Evolutionary conservation across 2,329 filamentous ascomycete species (phyloP).

Genomic region (Didymella sp.): DNA sequence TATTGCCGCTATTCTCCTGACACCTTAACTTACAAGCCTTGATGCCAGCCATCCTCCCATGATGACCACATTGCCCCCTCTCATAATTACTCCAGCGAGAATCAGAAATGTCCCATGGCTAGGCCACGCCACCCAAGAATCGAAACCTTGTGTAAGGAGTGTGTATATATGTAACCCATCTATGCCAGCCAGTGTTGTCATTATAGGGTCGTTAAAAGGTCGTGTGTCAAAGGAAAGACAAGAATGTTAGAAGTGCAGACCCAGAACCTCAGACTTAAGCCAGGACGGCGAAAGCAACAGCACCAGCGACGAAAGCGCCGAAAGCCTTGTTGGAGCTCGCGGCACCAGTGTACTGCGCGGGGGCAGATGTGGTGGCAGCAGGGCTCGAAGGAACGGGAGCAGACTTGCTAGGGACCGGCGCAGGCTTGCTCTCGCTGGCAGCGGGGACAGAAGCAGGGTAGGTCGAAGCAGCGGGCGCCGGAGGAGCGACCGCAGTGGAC

Average conservation of each 20-base stretch:
- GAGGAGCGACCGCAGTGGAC: constrained; percentile 6
- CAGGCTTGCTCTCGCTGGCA: constrained; percentile 12
- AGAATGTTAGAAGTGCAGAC: neutral
- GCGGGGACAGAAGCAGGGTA: constrained; percentile 9
- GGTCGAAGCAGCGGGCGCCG: constrained; percentile 13
- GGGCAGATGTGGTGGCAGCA: constrained; percentile 18
- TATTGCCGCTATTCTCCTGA: constrained; percentile 3
- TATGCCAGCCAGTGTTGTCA: constrained; percentile 14
- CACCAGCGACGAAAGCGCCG: constrained; percentile 34
- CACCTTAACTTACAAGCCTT: constrained; percentile 11
- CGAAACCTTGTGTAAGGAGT: constrained; percentile 13
- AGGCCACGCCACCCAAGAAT: constrained; percentile 15
- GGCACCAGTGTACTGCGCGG: constrained; percentile 35
- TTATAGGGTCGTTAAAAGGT: constrained; percentile 14
- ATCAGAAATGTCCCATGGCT: constrained; percentile 14
- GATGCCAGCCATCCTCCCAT: neutral
- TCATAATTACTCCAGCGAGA: constrained; percentile 8
- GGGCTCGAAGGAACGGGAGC: constrained; percentile 11
- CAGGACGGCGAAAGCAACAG: constrained; percentile 30
- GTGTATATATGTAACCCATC: constrained; percentile 16
- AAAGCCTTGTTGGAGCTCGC: constrained; percentile 35
- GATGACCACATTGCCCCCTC: neutral
- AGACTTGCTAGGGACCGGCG: constrained; percentile 16
- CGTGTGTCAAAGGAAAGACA: constrained; percentile 17
- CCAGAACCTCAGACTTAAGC: constrained; percentile 20